Evolutionary conservation across 495 filamentous ascomycete genomes (phyloP), one percentile per base, ranked within the genome.

Genomic region (Aspergillus funiculosus): DNA sequence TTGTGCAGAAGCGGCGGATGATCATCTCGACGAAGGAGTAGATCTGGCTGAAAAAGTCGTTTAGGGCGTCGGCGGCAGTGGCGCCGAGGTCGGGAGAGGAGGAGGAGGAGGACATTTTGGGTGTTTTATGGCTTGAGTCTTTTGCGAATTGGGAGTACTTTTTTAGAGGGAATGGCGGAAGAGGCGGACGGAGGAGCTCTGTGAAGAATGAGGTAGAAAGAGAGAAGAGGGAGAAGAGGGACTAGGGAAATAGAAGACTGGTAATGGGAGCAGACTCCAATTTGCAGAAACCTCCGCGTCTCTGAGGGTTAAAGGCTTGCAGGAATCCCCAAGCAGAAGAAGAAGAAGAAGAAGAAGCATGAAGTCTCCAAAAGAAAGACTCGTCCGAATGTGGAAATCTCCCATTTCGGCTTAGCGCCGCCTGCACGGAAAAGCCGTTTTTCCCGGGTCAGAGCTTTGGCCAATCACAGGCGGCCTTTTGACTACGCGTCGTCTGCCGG

Each of bases 1-100:
- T 86, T 47, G 59, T 75, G 39, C 55, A 57, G 62, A 83, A 71
- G 56, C 64, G 63, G 6, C 30, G 48, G 39, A 63, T 9, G 35
- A 43, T 31, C 2, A 46, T 43, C 8, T 61, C 60, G 41, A 64
- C 26, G 31, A 57, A 39, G 31, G 34, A 28, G 53, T 62, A 68
- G 48, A 69, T 31, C 19, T 67, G 61, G 40, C 19, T 29, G 56
- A 64, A 62, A 58, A 68, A 69, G 46, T 66, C 63, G 19, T 46
- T 46, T 32, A 62, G 47, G 3, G 61, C 60, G n/a, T 70, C 67
- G 8, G 41, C 44, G 40, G 57, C 58, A 7, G 47, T 25, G 11
- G 56, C 58, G 57, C 53, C 41, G 15, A 58, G 32, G 28, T 66
- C 59, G n/a, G 15, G n/a, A 27, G 39, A 30, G 35, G 14, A 19